Evolutionary conservation across 805 yeast species (phyloP), one percentile per base, ranked within the genome.

Genomic region (Hanseniaspora hatyaiensis): DNA sequence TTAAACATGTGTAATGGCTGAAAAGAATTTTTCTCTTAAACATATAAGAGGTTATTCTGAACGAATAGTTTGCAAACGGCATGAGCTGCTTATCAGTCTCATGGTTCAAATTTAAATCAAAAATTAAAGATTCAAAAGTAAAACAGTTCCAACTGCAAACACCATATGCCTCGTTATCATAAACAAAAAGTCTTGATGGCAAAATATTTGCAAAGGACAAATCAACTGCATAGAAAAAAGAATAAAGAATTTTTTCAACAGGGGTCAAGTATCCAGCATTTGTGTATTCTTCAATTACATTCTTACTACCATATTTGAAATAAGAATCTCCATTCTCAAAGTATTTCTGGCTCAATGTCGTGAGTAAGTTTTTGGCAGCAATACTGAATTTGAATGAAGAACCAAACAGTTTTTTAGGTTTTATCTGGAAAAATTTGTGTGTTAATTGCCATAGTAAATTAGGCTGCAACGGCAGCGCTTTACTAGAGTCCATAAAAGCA

Each of bases 141-240:
- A 34, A 43, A 4, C 43, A 30, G 16, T 47, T 50, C 19, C 44
- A 34, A 3, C 30, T 18, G n/a, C 30, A 36, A 22, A 44, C 32
- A 15, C 52, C 52, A 28, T 41, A 42, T 13, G 44, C 28, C 13
- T 40, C 49, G 20, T 41, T 42, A 15, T 34, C 33, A 41, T 31
- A 28, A 20, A 49, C 30, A 39, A 20, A 51, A 6, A 43, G 34
- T 15, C 15, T 48, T 9, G 46, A n/a, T 3, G 53, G 49, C 13
- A 52, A 37, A 24, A 50, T 20, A 23, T 49, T 41, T 20, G 30
- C 37, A 26, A 52, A 39, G 6, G 43, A 34, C 9, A 47, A 13
- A 12, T 49, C 46, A 23, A 50, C 29, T 12, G 48, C 31, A 22
- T 40, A 47, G 42, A 45, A 52, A 28, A 52, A 52, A 8, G 34